Percentiles rank a stretch among this genome's conserved stretches.
Evolutionary conservation across 169 alveolate genomes (phyloP).

Genomic region (Neospora caninum): DNA sequence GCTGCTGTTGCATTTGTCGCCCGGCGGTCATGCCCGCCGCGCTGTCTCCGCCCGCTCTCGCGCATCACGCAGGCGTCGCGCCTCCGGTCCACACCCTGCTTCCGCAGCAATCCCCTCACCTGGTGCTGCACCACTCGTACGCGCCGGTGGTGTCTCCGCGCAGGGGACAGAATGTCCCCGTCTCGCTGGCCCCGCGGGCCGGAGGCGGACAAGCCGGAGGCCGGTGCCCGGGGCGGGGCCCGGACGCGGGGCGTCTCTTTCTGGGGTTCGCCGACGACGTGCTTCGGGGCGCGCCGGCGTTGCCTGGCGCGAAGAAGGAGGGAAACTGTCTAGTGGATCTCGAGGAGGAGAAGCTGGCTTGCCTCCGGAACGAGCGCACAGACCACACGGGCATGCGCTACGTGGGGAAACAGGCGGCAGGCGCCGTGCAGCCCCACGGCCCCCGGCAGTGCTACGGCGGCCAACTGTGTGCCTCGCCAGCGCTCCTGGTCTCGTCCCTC

Average conservation of each 20-base stretch:
- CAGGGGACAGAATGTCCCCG: background rate
- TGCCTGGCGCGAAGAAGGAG: background rate
- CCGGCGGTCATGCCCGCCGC: background rate
- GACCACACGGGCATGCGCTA: background rate
- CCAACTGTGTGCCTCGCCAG: background rate
- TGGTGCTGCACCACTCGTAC: background rate
- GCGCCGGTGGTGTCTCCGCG: conserved; percentile 29
- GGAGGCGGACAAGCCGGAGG: background rate
- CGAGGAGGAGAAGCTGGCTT: background rate
- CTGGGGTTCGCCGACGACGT: background rate
- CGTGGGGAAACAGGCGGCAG: background rate
- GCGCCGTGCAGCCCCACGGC: background rate
- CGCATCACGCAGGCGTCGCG: background rate
- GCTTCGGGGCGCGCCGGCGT: background rate
- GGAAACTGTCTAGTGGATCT: background rate
- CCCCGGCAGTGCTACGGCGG: background rate
- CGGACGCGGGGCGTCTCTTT: background rate
- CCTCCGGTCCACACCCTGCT: background rate
- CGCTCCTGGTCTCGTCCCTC: background rate
- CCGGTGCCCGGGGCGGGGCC: conserved; percentile 1
- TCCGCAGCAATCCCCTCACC: background rate
- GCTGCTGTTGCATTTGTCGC: conserved; percentile 35
- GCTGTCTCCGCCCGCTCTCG: background rate
- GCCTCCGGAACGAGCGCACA: background rate
- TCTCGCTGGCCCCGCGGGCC: background rate